Evolutionary conservation across 2,329 filamentous ascomycete genomes (phyloP).

Genomic region (Apiospora aurea): DNA sequence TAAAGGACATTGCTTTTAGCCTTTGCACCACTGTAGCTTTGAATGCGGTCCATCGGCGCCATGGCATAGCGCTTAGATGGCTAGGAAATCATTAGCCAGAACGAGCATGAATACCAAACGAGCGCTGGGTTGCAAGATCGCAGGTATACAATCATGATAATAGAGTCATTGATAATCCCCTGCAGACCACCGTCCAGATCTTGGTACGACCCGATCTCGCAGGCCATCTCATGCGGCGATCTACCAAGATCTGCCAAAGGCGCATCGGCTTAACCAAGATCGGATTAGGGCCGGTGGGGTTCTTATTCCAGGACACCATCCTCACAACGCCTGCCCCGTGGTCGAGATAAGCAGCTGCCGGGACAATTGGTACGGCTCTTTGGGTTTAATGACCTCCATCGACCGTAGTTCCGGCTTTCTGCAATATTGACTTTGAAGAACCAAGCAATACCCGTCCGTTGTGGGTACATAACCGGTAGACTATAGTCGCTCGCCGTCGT

Average conservation of each 20-base stretch:
- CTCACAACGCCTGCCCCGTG: too few relatives aligned
- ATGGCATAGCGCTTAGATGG: not conserved
- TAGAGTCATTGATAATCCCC: too few relatives aligned
- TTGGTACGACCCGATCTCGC: conserved; percentile 1
- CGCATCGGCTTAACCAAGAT: not conserved
- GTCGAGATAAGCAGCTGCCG: too few relatives aligned
- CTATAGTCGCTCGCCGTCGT: too few relatives aligned
- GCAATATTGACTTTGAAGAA: too few relatives aligned
- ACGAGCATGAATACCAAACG: not conserved
- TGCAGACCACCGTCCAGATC: not conserved
- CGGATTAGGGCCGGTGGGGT: not conserved
- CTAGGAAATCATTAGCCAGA: too few relatives aligned
- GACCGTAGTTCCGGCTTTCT: too few relatives aligned
- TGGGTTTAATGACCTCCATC: too few relatives aligned
- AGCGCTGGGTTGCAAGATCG: not conserved
- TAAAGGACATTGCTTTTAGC: not conserved
- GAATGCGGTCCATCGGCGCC: not conserved
- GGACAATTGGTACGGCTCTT: too few relatives aligned
- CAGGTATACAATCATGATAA: not conserved
- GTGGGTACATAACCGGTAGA: too few relatives aligned
- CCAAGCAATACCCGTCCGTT: too few relatives aligned
- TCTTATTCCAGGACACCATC: not conserved
- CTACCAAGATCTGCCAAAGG: not conserved
- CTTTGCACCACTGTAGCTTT: not conserved
- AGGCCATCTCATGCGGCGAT: not conserved